phyloP scores from a whole-genome alignment of 257 asterid genomes.

The Rauvolfia tetraphylla region DNA sequence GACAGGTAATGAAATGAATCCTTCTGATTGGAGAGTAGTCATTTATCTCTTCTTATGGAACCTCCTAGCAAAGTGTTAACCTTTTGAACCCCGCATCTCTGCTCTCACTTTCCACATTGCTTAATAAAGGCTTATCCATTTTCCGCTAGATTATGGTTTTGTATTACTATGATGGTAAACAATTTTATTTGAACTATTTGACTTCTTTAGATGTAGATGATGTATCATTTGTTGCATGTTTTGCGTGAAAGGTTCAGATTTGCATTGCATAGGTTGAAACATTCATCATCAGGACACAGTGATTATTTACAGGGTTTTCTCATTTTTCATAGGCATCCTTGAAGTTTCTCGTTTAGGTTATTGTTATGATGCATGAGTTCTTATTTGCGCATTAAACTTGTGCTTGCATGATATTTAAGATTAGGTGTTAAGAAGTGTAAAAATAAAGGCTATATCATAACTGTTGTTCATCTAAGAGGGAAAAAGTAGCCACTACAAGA shows the following conservation, averaged over 20 bases:
- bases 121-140: not conserved
- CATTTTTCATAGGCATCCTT: too few relatives aligned
- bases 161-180: not conserved
- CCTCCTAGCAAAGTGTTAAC: not conserved
- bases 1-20: conserved; percentile 27
- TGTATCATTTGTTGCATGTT: not conserved
- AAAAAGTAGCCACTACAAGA: too few relatives aligned
- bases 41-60: not conserved
- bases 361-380: not conserved
- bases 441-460: not conserved
- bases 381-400: not conserved
- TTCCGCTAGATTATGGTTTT: not conserved
- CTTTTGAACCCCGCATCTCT: not conserved
- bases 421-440: not conserved
- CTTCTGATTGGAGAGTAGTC: not conserved
- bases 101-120: not conserved
- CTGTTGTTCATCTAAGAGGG: too few relatives aligned
- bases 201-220: not conserved
- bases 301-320: too few relatives aligned
- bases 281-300: not conserved
- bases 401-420: not conserved
- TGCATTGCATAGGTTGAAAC: not conserved
- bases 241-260: not conserved
- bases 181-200: not conserved
- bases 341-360: too few relatives aligned